Percentiles rank a stretch among this genome's conserved stretches.
Evolutionary conservation across 148 eudicot genomes (phyloP).

Genomic region (Rhododendron kiyosumense): DNA sequence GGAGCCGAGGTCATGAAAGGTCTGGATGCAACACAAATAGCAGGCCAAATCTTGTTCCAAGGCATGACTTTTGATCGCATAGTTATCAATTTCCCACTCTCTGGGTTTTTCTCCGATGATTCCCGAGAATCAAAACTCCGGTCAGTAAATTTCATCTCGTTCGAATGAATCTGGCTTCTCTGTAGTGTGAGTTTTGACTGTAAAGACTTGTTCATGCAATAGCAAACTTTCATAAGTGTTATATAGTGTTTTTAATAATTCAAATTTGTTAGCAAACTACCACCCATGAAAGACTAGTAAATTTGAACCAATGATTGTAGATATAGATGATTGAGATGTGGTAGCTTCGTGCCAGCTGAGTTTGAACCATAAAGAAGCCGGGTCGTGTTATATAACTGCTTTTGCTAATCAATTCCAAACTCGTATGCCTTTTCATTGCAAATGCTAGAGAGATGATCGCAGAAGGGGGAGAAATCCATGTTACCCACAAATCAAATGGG

Average conservation of each 20-base stretch:
- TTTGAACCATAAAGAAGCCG: too few relatives aligned
- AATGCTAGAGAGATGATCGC: neutral
- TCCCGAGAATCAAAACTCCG: neutral
- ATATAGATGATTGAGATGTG: too few relatives aligned
- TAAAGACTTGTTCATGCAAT: neutral
- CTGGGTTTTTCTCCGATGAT: conserved; percentile 14
- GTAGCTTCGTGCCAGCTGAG: too few relatives aligned
- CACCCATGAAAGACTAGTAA: too few relatives aligned
- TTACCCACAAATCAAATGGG: too few relatives aligned
- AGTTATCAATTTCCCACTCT: conserved; percentile 12
- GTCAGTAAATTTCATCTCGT: neutral
- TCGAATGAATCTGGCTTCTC: neutral
- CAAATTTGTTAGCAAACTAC: too few relatives aligned
- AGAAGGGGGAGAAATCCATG: neutral
- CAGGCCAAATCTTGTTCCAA: neutral
- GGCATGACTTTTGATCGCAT: neutral
- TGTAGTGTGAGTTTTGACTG: neutral
- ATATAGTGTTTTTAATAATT: too few relatives aligned
- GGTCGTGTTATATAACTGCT: too few relatives aligned
- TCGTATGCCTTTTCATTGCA: neutral
- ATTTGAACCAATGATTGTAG: too few relatives aligned
- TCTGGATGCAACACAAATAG: conserved; percentile 1
- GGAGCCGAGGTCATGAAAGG: neutral
- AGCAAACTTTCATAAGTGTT: neutral
- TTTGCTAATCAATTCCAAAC: neutral